Base-by-base conservation (phyloP, 2,329 filamentous ascomycete species). In the Aspergillus aculeatus region DNA sequence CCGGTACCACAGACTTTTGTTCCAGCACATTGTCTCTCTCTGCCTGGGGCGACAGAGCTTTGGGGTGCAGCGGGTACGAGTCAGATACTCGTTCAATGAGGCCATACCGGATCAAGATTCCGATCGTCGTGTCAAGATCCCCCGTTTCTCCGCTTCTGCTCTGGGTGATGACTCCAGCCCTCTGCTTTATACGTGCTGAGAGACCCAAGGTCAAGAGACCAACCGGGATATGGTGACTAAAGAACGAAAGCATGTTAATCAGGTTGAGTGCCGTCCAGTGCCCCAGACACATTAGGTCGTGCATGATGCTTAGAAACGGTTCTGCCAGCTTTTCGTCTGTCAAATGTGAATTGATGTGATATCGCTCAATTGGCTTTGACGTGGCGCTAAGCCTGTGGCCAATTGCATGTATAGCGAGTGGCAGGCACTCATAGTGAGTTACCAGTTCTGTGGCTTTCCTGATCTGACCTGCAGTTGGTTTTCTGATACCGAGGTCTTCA, bases 371-470 rank as follows among this genome's bases (percentile, higher is more conserved):
- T 0, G 86, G 84, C 63, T 88, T 87, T 19, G 81, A 78, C 0
- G 85, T 86, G 2, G 83, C 82, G 57, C 83, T 86, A 14, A 90
- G 75, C 35, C 86, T 81, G 62, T 85, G 82, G 1, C 86, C 86
- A 2, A 87, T 84, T 0, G 87, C 84, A 65, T 89, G 86, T 21
- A 91, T 87, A 63, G 88, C 88, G 6, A 90, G 76, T 0, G 88
- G 88, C 14, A 90, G 76, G 57, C 85, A 82, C 23, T 86, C 86
- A 75, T 89, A 86, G 50, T 87, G 73, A 48, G 83, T 80, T 1
- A 89, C 87, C 16, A 90, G 69, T 60, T 89, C 83, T n/a, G 78
- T 80, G 0, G 86, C 86, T 58, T 84, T 83, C 38, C 75, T 77
- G 9, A 79, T 71, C 63, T 90, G 86, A 32, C 84, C 81, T 11